These are phyloP conservation scores for Fusarium transvaalense DNA, from an alignment of 2,329 filamentous ascomycete genomes.

Conservation along the genomic window DNA sequence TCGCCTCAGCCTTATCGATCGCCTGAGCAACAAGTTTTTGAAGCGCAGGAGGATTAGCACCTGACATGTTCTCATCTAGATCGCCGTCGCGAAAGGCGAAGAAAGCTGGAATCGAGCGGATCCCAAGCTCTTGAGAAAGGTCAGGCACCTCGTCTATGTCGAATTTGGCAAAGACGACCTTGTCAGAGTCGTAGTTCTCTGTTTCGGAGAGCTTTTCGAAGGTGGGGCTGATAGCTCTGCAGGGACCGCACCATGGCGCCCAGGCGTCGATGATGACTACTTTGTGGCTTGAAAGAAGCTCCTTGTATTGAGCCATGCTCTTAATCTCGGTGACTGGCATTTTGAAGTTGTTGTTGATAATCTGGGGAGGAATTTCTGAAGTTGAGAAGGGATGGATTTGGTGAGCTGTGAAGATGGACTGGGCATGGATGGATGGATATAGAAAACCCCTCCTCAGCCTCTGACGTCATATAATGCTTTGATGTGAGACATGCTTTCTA, in stretches of 20 bases:
- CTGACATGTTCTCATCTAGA: rapidly evolving
- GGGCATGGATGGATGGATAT: not conserved
- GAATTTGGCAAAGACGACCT: not conserved
- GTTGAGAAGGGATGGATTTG: not conserved
- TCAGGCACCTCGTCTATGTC: not conserved
- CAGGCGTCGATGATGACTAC: not conserved
- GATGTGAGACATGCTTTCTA: not conserved
- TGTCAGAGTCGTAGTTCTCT: rapidly evolving
- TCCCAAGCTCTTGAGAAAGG: not conserved
- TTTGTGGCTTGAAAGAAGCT: not conserved
- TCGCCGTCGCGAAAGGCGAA: not conserved
- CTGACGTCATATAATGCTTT: not conserved
- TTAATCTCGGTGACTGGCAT: not conserved
- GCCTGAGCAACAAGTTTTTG: rapidly evolving
- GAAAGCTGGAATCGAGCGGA: not conserved
- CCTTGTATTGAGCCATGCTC: rapidly evolving
- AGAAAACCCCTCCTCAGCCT: not conserved
- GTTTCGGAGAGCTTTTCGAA: not conserved
- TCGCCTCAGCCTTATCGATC: rapidly evolving
- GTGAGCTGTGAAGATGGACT: not conserved
- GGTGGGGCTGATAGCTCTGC: not conserved
- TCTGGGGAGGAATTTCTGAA: not conserved
- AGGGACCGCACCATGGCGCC: not conserved
- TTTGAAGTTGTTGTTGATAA: not conserved
- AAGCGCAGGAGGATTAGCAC: not conserved